A percentile compares a stretch with the other conserved stretches of the same genome.
Evolutionary conservation across 2,329 filamentous ascomycete genomes (phyloP).

Genomic region (Xylariaceae sp.): DNA sequence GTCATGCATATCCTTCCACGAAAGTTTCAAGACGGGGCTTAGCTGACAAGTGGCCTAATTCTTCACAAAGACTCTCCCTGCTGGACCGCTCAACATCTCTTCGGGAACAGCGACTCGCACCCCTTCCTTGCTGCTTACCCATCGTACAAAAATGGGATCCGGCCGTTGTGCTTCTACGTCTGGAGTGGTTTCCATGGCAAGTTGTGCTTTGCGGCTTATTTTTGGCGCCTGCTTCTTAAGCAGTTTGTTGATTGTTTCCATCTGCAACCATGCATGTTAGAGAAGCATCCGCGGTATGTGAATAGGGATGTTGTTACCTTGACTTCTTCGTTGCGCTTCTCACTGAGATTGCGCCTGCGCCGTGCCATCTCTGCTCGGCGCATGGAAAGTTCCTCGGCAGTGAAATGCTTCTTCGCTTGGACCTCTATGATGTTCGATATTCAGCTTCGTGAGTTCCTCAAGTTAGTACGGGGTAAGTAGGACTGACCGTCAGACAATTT

Average conservation of each 20-base stretch:
- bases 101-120: conserved; percentile 62
- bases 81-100: conserved; percentile 64
- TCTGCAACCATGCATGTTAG: conserved; percentile 45
- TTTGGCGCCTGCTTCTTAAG: conserved; percentile 84
- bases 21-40: neutral
- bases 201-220: conserved; percentile 53
- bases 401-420: conserved; percentile 61
- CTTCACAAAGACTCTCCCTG: conserved; percentile 55
- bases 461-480: neutral
- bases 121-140: conserved; percentile 66
- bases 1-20: neutral
- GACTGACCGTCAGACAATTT: conserved; percentile 58
- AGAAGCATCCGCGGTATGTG: neutral
- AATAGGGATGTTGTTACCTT: conserved; percentile 44
- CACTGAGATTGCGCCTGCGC: conserved; percentile 59
- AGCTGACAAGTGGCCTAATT: neutral
- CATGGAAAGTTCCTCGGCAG: conserved; percentile 61
- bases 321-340: conserved; percentile 63
- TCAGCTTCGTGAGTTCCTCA: neutral
- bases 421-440: conserved; percentile 46
- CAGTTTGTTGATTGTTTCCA: conserved; percentile 88
- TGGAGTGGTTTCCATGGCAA: conserved; percentile 47
- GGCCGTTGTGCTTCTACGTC: conserved; percentile 49
- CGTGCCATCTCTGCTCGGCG: conserved; percentile 61
- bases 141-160: conserved; percentile 64